Percentiles rank a stretch among this genome's conserved stretches.
These are phyloP conservation scores for Citeromyces hawaiiensis DNA, from an alignment of 1,139 yeast species.

Conservation along the genomic window DNA sequence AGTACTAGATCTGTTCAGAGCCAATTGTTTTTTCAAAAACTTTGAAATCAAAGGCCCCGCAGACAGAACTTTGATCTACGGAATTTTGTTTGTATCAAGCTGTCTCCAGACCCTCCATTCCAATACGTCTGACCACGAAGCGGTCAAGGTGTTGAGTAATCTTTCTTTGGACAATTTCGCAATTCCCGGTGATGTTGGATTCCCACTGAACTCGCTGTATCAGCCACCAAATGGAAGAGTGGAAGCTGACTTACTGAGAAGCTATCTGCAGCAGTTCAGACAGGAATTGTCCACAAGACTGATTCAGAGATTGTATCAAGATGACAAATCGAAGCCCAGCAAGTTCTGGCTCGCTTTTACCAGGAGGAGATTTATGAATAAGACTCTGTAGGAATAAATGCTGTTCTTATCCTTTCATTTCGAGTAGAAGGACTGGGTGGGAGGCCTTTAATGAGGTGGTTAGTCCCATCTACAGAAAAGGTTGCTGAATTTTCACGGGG, in stretches of 20 bases:
- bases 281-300: constrained; percentile 84
- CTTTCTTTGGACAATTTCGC: constrained; percentile 79
- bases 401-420: too few species aligned
- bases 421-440: too few species aligned
- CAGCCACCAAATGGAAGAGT: constrained; percentile 60
- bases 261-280: constrained; percentile 82
- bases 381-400: constrained; percentile 26
- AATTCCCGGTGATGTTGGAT: constrained; percentile 91
- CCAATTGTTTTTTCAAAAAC: constrained; percentile 91
- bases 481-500: too few species aligned
- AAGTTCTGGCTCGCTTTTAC: constrained; percentile 95
- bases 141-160: constrained; percentile 62
- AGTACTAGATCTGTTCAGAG: constrained; percentile 79
- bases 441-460: too few species aligned
- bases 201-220: constrained; percentile 81
- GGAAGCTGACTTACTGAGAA: constrained; percentile 68
- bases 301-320: constrained; percentile 57
- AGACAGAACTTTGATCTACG: constrained; percentile 89
- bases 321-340: constrained; percentile 38
- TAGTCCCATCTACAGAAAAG: too few species aligned
- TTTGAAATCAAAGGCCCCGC: constrained; percentile 95
- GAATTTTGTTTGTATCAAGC: constrained; percentile 82
- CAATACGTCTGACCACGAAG: constrained; percentile 42
- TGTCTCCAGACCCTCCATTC: constrained; percentile 52
- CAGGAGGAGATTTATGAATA: constrained; percentile 90